Base-by-base conservation (phyloP, 1,139 yeast species). In the Zygotorulaspora mrakii region DNA sequence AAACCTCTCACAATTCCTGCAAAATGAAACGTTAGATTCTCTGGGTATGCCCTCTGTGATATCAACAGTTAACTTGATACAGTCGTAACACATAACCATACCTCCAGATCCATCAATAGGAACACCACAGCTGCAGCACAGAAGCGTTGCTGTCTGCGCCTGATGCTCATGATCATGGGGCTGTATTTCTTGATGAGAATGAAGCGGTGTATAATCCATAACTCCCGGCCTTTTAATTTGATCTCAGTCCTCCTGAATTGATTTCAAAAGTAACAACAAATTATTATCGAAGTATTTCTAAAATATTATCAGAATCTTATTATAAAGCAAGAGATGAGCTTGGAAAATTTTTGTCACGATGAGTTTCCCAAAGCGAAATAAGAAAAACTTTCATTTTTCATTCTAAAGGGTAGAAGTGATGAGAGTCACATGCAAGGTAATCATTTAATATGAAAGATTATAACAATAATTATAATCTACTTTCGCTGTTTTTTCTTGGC, bases 51-150 rank as follows among this genome's bases (percentile, higher is more conserved):
- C 96, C 54, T 83, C 88, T 1, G 98, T 88, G 54, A 91, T 88
- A 65, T 91, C 97, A 45, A 88, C 94, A 4, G 89, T 87, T 57
- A 89, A 70, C 65, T 87, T 86, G 63, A 91, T 87, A 77, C 99
- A 91, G 67, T 94, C 97, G 70, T 86, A 82, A 69, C 98, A 94
- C 95, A 91, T 88, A 21, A 88, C 95, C 49, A 89, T 70, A 21
- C 98, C 97, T 21, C 77, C 72, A 22, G 96, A 85, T 33, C 97
- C 97, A 61, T 91, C 97, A 78, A 94, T 86, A 35, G 98, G 96
- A 43, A 85, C 86, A 66, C 98, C 97, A 82, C 99, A 91, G 81
- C 86, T 87, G 68, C 95, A 88, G 72, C 99, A 91, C 47, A 91
- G 76, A 46, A 94, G 94, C 1, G 97, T 91, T 17, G 96, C 95